Base-by-base conservation (phyloP, 164 flowering plant genomes). In the Macadamia tetraphylla region DNA sequence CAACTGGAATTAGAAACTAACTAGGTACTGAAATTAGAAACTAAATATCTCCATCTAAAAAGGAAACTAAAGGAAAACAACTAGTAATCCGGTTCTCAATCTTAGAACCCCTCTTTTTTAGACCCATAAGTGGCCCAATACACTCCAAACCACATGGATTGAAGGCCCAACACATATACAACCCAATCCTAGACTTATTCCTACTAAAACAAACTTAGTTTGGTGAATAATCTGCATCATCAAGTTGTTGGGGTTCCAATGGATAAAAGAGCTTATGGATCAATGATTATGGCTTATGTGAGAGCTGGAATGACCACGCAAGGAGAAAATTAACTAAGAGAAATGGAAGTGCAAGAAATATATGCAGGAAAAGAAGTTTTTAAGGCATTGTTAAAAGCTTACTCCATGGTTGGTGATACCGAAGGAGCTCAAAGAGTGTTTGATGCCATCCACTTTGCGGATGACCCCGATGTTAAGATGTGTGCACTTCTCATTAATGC, bases 401-500 rank as follows among this genome's bases (percentile, higher is more conserved):
- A 91, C 74, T 91, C 97, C 49, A 79, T 76, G 77, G 59, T 7
- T 10, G 95, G 97, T 53, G 82, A 94, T 71, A 31, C 79, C 15
- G 71, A 75, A 73, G 93, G 91, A 67, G 92, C 97, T 66, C 92
- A 94, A 72, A 86, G 95, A 70, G 84, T 92, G 46, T 92, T 92
- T 48, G 79, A 88, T 67, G 80, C 86, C 6, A 80, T 89, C 68
- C 98, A 91, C 71, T 73, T 86, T 57, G 96, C 85, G 91, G 9
- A 86, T 87, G 43, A 30, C 75, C 61, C 98, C 97, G 97, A 91
- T 77, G 88, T 31, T 3, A 87, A 64, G 76, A 31, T 87, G 0
- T 86, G 91, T 73, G 94, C 81, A 9, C 95, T 94, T 46, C 86
- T 94, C 51, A 86, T 94, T 67, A 94, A 91, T 79, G 96, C 96